Evolutionary conservation across 345 rosid genomes (phyloP), one percentile per base, ranked within the genome.

Genomic region (Eucalyptus cloeziana): DNA sequence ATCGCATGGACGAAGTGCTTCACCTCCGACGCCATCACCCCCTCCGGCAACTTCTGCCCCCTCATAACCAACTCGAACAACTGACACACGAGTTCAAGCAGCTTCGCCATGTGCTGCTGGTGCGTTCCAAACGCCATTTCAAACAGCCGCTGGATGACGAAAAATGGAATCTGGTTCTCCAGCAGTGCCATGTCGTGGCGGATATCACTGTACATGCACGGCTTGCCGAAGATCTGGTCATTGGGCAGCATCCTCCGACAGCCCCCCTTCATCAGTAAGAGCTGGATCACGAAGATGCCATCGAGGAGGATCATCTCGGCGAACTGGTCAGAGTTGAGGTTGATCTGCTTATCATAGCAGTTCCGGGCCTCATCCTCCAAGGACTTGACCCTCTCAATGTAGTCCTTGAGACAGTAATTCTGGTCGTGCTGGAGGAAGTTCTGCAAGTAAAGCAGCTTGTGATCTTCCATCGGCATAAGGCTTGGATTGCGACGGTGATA

Each of bases 201-300:
- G 56, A 51, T 3, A 17, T 17, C 56, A 17, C 1, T 1, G 0
- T 0, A 17, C 3, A 16, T 51, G 4, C 21, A 6, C 4, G 0
- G 21, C 13, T 58, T 4, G n/a, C 3, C 0, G 1, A 58, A 25
- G 64, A 58, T 58, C 2, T 2, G 7, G 64, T 58, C 64, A 10
- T 5, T 10, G n/a, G 13, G 14, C 4, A 7, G 22, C 8, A 0
- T 51, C 22, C 0, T 3, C 8, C 2, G 8, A 0, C 0, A 0
- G 1, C 0, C 0, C 22, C 22, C 8, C 0, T 0, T 0, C 0
- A 51, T 51, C 9, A 51, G 4, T 7, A 51, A 25, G 64, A 58
- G 64, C 7, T 58, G 64, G 64, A 58, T 25, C 64, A 58, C 64
- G 3, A 58, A 58, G 13, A 25, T 58, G 64, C 64, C 64, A 5